These are phyloP conservation scores for Marsdenia floribunda DNA, from an alignment of 257 asterid genomes.

Conservation along the genomic window DNA sequence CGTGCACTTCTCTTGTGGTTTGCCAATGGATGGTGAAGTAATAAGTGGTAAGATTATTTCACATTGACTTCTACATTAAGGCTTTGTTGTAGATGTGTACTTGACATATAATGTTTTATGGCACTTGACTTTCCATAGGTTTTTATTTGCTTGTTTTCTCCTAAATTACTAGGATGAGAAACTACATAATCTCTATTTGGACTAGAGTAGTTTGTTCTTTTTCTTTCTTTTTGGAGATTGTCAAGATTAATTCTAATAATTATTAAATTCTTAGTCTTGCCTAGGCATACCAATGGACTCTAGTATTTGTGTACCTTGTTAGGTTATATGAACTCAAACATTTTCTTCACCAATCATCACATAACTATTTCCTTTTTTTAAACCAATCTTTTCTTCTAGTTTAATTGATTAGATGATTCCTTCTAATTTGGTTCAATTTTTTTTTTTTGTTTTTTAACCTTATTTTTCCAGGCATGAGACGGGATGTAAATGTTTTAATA, in stretches of 20 bases:
- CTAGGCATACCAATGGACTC: background rate
- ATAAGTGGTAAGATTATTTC: constrained; percentile 63
- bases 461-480: constrained; percentile 68
- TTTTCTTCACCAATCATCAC: background rate
- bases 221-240: background rate
- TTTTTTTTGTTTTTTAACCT: background rate
- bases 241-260: background rate
- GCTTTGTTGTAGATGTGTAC: background rate
- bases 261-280: background rate
- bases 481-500: constrained; percentile 61
- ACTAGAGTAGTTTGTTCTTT: background rate
- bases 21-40: constrained; percentile 82
- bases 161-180: background rate
- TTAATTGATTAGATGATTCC: background rate
- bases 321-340: background rate
- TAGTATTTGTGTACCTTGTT: background rate
- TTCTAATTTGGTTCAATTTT: background rate
- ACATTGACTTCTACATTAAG: background rate
- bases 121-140: background rate
- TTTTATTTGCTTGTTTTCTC: background rate
- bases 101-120: background rate
- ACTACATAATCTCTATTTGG: background rate
- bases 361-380: background rate
- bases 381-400: background rate
- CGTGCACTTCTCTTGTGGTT: constrained; percentile 87